Conservation (phyloP, 345 rosid genomes). For the Gossypium thurberi region DNA sequence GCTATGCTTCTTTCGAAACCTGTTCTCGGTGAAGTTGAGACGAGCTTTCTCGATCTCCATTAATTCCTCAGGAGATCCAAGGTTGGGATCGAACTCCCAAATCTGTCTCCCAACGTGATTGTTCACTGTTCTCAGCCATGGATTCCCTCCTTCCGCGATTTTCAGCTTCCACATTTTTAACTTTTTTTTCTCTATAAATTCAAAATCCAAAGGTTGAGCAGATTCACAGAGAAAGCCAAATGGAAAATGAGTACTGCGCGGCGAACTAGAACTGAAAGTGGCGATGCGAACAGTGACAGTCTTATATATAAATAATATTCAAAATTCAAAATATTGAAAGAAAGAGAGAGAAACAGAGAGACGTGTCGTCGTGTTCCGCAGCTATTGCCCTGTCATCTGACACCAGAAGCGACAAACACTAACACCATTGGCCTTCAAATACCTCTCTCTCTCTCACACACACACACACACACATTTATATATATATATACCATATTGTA, state of each 20-base stretch:
- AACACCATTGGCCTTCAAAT: too few relatives aligned
- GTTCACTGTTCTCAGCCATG: conserved; percentile 65
- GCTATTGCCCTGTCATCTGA: not conserved
- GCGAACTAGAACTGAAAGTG: not conserved
- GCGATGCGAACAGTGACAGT: not conserved
- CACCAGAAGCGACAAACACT: too few relatives aligned
- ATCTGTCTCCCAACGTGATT: conserved; percentile 71
- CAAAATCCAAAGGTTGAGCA: not conserved
- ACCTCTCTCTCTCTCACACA: too few relatives aligned
- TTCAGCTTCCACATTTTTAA: conserved; percentile 82
- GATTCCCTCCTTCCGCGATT: conserved; percentile 71
- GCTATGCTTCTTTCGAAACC: conserved; percentile 68
- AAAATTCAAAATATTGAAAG: not conserved
- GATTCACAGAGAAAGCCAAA: not conserved
- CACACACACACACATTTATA: rapidly evolving
- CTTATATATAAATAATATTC: not conserved
- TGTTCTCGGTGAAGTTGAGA: conserved; percentile 38
- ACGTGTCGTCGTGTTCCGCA: not conserved
- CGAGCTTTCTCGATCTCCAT: conserved; percentile 58
- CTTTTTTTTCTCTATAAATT: not conserved
- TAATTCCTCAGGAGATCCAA: conserved; percentile 58
- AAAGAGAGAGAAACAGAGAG: not conserved
- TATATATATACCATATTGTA: too few relatives aligned
- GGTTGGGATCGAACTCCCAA: conserved; percentile 84
- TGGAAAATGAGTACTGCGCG: not conserved